Evolutionary conservation across 306 rosid species (phyloP), one percentile per base, ranked within the genome.

Genomic region (Cicer chorassanicum): DNA sequence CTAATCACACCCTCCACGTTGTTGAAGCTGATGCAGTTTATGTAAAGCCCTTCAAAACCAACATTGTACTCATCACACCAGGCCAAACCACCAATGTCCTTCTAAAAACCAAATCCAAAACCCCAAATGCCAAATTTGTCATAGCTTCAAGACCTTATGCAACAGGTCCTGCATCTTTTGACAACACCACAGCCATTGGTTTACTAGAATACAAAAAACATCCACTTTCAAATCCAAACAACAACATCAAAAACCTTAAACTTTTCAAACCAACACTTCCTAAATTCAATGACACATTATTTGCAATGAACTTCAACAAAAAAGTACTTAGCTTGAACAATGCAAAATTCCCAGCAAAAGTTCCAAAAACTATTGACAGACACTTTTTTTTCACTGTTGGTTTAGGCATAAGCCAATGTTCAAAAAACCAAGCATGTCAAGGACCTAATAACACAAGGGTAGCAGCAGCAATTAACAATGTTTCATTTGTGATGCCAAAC

Each of bases 11-110:
- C 4, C 86, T 90, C 66, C 87, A 85, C 2, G 87, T 90, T 0
- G 93, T 90, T 0, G 96, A 90, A 83, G 83, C 88, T 3, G 96
- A 90, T 63, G 96, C 96, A 1, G 83, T 87, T 1, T 90, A 88
- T 64, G 77, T 85, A 19, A 90, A 88, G 75, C 93, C 96, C 18
- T 82, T 90, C 62, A 74, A 53, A 48, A 87, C 88, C 59, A 72
- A 82, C 36, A 78, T 75, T 48, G 69, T 90, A 4, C 83, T 87
- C n/a, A 87, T 90, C 86, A 78, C 93, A 9, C 96, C 91, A 5
- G 93, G 96, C 8, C 96, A 90, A 69, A 90, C 91, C 59, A 72
- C 82, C 65, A 90, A 87, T 70, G 89, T 88, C 13, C 84, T 90
- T 46, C 88, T 88, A 45, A 77, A 65, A 10, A 82, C 96, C 78